These are phyloP conservation scores for Chaetomidium leptoderma DNA, from an alignment of 495 filamentous ascomycete genomes.

Conservation along the genomic window DNA sequence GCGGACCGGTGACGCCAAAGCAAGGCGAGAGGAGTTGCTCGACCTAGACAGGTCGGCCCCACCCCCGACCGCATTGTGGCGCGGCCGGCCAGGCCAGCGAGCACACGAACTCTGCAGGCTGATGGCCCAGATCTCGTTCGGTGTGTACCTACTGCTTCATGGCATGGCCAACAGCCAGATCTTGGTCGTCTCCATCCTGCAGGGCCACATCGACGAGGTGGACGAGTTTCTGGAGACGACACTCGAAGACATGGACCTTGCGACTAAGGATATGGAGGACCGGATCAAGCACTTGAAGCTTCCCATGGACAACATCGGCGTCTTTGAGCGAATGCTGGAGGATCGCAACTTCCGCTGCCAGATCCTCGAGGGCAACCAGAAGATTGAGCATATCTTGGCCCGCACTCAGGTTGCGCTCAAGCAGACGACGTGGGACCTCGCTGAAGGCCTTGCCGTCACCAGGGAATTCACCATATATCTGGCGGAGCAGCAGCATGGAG, in stretches of 20 bases:
- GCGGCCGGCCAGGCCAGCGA: slow-evolving; percentile 56
- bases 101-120: slow-evolving; percentile 89
- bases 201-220: slow-evolving; percentile 87
- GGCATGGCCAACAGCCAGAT: slow-evolving; percentile 81
- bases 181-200: slow-evolving; percentile 83
- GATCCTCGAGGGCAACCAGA: slow-evolving; percentile 81
- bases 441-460: slow-evolving; percentile 71
- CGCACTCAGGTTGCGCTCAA: slow-evolving; percentile 70
- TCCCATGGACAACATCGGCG: slow-evolving; percentile 74
- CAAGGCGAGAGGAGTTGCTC: slow-evolving; percentile 63
- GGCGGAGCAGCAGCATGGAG: slow-evolving; percentile 52
- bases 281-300: slow-evolving; percentile 73
- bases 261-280: slow-evolving; percentile 67
- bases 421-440: slow-evolving; percentile 70
- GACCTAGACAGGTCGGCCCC: slow-evolving; percentile 56
- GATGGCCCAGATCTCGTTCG: slow-evolving; percentile 88
- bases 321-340: slow-evolving; percentile 86
- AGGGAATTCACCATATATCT: slow-evolving; percentile 75
- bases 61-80: slow-evolving; percentile 68
- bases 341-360: slow-evolving; percentile 74
- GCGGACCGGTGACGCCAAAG: slow-evolving; percentile 57
- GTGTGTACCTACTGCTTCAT: slow-evolving; percentile 82
- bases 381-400: slow-evolving; percentile 82
- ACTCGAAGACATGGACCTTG: slow-evolving; percentile 79
- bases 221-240: slow-evolving; percentile 85